Base-by-base conservation (phyloP, 441 rosid genomes). In the Cnidoscolus chayamansa region DNA sequence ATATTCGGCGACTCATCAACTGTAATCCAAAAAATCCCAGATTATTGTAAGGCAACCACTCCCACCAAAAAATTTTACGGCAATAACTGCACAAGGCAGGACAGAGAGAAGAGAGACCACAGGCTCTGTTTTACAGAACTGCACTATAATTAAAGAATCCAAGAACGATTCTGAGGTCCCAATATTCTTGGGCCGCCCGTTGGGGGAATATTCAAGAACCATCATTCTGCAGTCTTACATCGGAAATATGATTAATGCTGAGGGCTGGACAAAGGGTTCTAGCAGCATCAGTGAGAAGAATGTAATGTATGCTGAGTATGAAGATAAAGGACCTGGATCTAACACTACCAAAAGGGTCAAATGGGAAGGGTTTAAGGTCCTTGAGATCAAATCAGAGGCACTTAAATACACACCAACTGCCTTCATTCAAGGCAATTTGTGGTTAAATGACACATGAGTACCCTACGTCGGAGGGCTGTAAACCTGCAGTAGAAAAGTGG, bases 261-360 rank as follows among this genome's bases (percentile, higher is more conserved):
- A 57, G 51, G 77, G 77, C 2, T 74, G 77, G 76, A 61, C 15
- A 51, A 31, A 20, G 8, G 20, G 20, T 13, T 60, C 12, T n/a
- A 9, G 15, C 12, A 0, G 47, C 1, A 20, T 7, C 47, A 0
- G 16, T 2, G 11, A 31, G 12, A n/a, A 19, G 4, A 53, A 37
- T 19, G 32, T 59, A 6, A 4, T 10, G 10, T 58, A 32, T 66
- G 72, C 54, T 1, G 68, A 67, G 55, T 74, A 17, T 59, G 77
- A 59, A 49, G 67, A 67, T 1, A 51, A 40, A 35, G 77, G 72
- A 30, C 77, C 72, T 58, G 77, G 77, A 47, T 45, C 71, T 13
- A 16, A 54, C 10, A 72, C 70, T 20, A 4, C 6, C 63, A 10
- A 43, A 32, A 54, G 75, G n/a, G n/a, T 60, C 8, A 62, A 72